Percentiles rank a stretch among this genome's conserved stretches.
Evolutionary conservation across 768 basidiomycete genomes (phyloP).

Genomic region (Tylopilus rubrobrunneus): DNA sequence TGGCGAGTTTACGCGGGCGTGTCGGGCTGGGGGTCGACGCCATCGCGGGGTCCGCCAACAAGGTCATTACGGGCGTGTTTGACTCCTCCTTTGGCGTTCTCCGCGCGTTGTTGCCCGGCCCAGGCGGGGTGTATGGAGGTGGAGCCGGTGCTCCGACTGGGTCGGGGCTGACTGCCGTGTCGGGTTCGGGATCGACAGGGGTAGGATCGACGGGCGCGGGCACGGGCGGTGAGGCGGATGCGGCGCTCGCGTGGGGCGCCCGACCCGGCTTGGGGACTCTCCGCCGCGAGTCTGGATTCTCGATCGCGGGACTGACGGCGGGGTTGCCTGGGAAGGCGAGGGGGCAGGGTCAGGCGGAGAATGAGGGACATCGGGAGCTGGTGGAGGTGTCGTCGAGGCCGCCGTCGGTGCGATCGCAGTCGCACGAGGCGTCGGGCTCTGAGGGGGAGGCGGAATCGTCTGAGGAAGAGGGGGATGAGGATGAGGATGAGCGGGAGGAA

Average conservation of each 20-base stretch:
- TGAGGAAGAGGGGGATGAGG: neutral
- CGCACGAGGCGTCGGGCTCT: constrained; percentile 16
- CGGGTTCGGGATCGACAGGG: neutral
- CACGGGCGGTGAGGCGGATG: constrained; percentile 7
- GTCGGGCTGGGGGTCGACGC: constrained; percentile 80
- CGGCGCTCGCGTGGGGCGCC: constrained; percentile 23
- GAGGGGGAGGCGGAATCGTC: constrained; percentile 13
- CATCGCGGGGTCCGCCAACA: constrained; percentile 77
- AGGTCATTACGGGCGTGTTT: constrained; percentile 78
- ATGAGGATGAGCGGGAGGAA: constrained; percentile 13
- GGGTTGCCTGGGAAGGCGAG: constrained; percentile 43
- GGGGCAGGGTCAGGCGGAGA: constrained; percentile 17
- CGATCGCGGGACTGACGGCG: constrained; percentile 73
- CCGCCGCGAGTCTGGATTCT: constrained; percentile 74
- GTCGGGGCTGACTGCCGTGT: neutral
- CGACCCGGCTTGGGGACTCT: constrained; percentile 62
- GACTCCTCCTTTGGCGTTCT: constrained; percentile 89
- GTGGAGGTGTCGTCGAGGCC: constrained; percentile 52
- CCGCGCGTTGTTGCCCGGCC: constrained; percentile 64
- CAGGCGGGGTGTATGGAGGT: neutral
- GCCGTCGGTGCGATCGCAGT: constrained; percentile 42
- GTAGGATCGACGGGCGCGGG: neutral
- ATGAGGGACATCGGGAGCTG: constrained; percentile 47
- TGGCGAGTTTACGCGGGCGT: constrained; percentile 61
- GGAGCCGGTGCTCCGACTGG: neutral